phyloP scores from a whole-genome alignment of 257 asterid species.

The Verbascum thapsus region DNA sequence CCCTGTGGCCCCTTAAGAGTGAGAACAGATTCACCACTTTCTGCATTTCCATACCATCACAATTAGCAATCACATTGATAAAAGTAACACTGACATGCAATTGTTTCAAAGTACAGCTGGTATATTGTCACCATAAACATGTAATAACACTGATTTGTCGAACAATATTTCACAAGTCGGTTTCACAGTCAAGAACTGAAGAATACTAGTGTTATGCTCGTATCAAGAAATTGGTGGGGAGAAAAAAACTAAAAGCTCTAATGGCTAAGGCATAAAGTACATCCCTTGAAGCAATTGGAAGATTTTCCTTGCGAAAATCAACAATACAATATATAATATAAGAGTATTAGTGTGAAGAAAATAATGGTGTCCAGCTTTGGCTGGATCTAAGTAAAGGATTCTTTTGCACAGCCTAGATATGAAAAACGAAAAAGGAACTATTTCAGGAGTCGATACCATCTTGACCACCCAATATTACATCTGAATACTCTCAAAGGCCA shows the following conservation, averaged over 20 bases:
- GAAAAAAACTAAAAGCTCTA: too few relatives aligned
- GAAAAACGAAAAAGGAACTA: neutral
- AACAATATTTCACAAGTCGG: neutral
- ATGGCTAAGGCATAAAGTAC: too few relatives aligned
- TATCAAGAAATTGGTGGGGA: too few relatives aligned
- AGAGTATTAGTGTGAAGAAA: neutral
- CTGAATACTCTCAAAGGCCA: neutral
- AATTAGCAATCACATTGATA: constrained; percentile 4
- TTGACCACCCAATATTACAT: neutral
- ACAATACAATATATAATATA: too few relatives aligned
- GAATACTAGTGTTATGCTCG: too few relatives aligned
- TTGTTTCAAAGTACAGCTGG: neutral
- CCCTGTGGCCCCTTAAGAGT: constrained; percentile 74
- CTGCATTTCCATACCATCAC: constrained; percentile 43
- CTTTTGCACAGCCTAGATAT: neutral
- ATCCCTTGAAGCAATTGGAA: too few relatives aligned
- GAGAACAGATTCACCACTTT: constrained; percentile 66
- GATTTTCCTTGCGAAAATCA: too few relatives aligned
- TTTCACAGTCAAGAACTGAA: too few relatives aligned
- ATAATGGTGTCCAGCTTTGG: neutral
- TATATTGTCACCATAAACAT: neutral
- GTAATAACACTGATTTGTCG: neutral
- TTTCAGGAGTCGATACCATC: neutral
- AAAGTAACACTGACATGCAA: neutral
- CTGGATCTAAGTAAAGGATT: neutral